Evolutionary conservation across 2,329 filamentous ascomycete species (phyloP), one percentile per base, ranked within the genome.

Genomic region (Akanthomyces uredinophilus): DNA sequence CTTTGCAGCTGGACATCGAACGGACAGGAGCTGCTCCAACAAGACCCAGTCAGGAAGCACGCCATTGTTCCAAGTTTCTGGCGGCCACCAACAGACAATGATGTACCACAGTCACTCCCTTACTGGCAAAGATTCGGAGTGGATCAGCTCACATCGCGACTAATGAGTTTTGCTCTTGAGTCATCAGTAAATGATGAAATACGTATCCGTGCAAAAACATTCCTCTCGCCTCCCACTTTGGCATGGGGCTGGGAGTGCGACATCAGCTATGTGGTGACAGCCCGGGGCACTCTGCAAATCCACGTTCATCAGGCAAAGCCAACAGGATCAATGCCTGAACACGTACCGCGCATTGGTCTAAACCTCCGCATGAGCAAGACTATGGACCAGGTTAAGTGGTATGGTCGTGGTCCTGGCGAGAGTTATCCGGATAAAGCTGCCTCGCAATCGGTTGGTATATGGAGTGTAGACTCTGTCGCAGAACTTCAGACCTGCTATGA

Each of bases 31-130:
- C 64, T 82, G 0, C 69, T 82, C 13, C 72, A 68, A 8, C 55
- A 67, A 0, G 71, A 76, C 53, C 72, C 78, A 41, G n/a, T n/a
- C n/a, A 73, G 72, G 3, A 66, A 71, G 8, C 71, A 73, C 4
- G 78, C 76, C 24, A 70, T 80, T 18, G 67, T 71, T 10, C 78
- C 83, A 1, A 75, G 78, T 6, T 84, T 89, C 72, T 89, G 85
- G 80, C 83, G 87, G 5, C 83, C 87, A 0, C 80, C 81, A 16
- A 89, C 86, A 0, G 84, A 90, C 71, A 90, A 90, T 67, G 87
- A 90, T 67, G 74, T 76, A 0, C 78, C 82, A 0, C 68, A 73
- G 18, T 81, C 83, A 13, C 77, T 82, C 4, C 79, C 78, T 5
- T 83, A 87, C 66, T 89, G 87, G 86, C 74, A 79, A 50, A 75